Percentiles rank a stretch among this genome's conserved stretches.
These are phyloP conservation scores for Aspergillus costaricaensis DNA, from an alignment of 2,329 filamentous ascomycete genomes.

Conservation along the genomic window DNA sequence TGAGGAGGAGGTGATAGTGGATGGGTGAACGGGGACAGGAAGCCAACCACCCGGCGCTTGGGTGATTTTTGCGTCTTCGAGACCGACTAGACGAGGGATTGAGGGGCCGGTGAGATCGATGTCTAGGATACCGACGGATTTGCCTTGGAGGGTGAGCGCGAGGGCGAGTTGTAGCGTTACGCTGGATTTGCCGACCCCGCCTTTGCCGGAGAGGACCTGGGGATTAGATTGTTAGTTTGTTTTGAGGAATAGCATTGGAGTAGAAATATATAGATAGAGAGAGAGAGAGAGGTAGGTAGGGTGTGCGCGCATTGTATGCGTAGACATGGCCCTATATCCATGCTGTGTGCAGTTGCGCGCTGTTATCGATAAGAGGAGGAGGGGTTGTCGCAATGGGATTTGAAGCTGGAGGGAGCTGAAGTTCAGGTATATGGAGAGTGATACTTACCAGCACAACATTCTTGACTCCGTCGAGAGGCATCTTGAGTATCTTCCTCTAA, in stretches of 20 bases:
- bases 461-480: constrained; percentile 47
- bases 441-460: constrained; percentile 45
- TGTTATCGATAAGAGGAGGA: constrained; percentile 45
- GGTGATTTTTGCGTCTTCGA: constrained; percentile 84
- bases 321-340: neutral
- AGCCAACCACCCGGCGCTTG: constrained; percentile 92
- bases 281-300: neutral
- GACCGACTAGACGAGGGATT: constrained; percentile 90
- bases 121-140: constrained; percentile 92
- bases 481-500: constrained; percentile 20
- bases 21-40: constrained; percentile 76
- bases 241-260: neutral
- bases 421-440: too few species aligned
- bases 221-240: constrained; percentile 14
- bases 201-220: constrained; percentile 87
- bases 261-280: neutral
- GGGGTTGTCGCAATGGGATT: constrained; percentile 4
- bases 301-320: neutral
- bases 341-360: neutral
- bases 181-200: constrained; percentile 95
- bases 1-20: neutral
- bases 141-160: constrained; percentile 78
- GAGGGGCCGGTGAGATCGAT: constrained; percentile 95
- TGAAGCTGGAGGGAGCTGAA: neutral
- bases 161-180: constrained; percentile 96